Conservation (phyloP, 139 green algal species). For the Spirogloea muscicola region DNA sequence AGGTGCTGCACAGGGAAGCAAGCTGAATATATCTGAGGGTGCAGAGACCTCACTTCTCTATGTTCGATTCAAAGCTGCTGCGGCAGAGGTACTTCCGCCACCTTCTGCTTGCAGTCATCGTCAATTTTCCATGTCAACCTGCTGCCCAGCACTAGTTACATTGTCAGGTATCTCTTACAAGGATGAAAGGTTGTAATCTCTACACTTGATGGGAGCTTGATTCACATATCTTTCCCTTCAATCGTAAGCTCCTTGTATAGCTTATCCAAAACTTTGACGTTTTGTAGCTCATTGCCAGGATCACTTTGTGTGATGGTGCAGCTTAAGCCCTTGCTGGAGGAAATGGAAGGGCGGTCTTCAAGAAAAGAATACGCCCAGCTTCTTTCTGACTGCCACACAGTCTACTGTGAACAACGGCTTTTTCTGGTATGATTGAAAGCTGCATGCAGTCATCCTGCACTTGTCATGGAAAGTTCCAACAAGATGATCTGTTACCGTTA, state of each 20-base stretch:
- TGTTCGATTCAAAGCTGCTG: constrained; percentile 83
- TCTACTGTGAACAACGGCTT: constrained; percentile 71
- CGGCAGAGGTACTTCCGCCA: constrained; percentile 44
- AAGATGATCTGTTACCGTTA: neutral
- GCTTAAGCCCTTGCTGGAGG: constrained; percentile 65
- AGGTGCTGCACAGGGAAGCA: constrained; percentile 1
- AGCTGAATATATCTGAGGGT: constrained; percentile 59
- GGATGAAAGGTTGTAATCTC: too few species aligned
- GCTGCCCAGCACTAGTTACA: too few species aligned
- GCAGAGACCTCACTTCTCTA: constrained; percentile 84
- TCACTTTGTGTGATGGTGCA: constrained; percentile 19
- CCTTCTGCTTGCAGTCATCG: too few species aligned
- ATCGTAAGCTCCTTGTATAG: too few species aligned
- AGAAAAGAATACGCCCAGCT: constrained; percentile 77
- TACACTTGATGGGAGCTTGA: too few species aligned
- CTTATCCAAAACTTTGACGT: too few species aligned
- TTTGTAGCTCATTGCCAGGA: too few species aligned
- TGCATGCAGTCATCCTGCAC: neutral
- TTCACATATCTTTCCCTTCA: too few species aligned
- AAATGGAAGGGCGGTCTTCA: constrained; percentile 64
- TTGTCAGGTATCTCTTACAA: too few species aligned
- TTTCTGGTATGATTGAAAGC: constrained; percentile 56
- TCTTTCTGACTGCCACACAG: constrained; percentile 75
- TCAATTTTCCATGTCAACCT: too few species aligned
- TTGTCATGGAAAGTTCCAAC: neutral